Evolutionary conservation across 2,329 filamentous ascomycete genomes (phyloP), one percentile per base, ranked within the genome.

Genomic region (Botrytis elliptica): DNA sequence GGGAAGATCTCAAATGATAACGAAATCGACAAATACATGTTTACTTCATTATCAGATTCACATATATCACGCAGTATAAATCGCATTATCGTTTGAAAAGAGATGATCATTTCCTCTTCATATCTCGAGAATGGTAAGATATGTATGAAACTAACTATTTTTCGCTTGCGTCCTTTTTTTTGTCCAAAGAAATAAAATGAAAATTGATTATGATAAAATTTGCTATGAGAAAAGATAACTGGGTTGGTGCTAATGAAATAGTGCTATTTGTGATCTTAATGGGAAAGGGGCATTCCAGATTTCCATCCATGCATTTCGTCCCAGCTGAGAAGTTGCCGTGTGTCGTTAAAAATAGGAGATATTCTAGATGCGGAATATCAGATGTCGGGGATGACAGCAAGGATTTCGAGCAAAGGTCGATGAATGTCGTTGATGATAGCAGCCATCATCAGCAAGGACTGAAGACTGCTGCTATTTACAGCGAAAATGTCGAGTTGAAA

Each of bases 361-460:
- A 33, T 29, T 46, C 29, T 29, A 14, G 42, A 2, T 25, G 9
- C 16, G 10, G n/a, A 46, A 65, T 6, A 46, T 29, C 9, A 8
- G 20, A 36, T 33, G 18, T 25, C 6, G 25, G 22, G 18, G 18
- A 14, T 49, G 42, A 33, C 40, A 44, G 18, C 6, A 9, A 36
- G 5, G 29, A 2, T 9, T 36, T 22, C n/a, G 20, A 22, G 14
- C 22, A 16, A 5, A 20, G 22, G 29, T 9, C 20, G 18, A 65
- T 8, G 12, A 16, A 29, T 44, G 3, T 36, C 20, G n/a, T 16
- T 20, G 9, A 46, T 7, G 1, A 25, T 29, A 36, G 3, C 20
- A 29, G 5, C 3, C 1, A 5, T 46, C 3, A 1, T 8, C 3
- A 65, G n/a, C 44, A 25, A 4, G n/a, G 3, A 36, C 4, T 4